Percentiles rank a stretch among this genome's conserved stretches.
Conservation (phyloP, 148 eudicot genomes). For the Camellia lanceoleosa region DNA sequence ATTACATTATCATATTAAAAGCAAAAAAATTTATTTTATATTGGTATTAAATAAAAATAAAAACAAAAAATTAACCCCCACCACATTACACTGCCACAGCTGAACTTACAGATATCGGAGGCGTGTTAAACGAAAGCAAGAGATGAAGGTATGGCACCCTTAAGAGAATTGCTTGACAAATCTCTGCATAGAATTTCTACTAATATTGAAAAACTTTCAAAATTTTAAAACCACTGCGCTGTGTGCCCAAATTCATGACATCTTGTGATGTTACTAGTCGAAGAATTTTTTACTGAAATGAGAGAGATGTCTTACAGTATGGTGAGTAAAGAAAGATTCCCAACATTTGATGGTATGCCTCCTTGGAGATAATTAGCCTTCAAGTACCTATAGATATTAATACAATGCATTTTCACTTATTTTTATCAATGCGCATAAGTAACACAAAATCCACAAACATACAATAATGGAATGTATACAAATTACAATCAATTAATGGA, state of each 20-base stretch:
- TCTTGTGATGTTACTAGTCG: not conserved
- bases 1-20: not conserved
- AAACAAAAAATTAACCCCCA: not conserved
- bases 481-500: not conserved
- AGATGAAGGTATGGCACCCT: conserved; percentile 90
- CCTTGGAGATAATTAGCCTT: conserved; percentile 91
- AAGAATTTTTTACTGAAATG: not conserved
- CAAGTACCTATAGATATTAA: conserved; percentile 54
- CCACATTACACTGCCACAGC: too few relatives aligned
- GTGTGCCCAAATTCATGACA: not conserved
- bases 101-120: conserved; percentile 68
- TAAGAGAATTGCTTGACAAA: conserved; percentile 80
- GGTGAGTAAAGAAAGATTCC: conserved; percentile 70
- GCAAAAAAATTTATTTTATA: not conserved
- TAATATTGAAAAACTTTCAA: not conserved
- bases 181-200: conserved; percentile 49
- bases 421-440: not conserved
- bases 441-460: not conserved
- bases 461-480: not conserved
- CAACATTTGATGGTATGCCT: conserved; percentile 85
- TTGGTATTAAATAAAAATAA: not conserved
- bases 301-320: conserved; percentile 56
- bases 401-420: not conserved
- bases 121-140: conserved; percentile 71
- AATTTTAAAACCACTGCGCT: too few relatives aligned